Evolutionary conservation across 305 asterid species (phyloP), one percentile per base, ranked within the genome.

Genomic region (Fraxinus floribunda): DNA sequence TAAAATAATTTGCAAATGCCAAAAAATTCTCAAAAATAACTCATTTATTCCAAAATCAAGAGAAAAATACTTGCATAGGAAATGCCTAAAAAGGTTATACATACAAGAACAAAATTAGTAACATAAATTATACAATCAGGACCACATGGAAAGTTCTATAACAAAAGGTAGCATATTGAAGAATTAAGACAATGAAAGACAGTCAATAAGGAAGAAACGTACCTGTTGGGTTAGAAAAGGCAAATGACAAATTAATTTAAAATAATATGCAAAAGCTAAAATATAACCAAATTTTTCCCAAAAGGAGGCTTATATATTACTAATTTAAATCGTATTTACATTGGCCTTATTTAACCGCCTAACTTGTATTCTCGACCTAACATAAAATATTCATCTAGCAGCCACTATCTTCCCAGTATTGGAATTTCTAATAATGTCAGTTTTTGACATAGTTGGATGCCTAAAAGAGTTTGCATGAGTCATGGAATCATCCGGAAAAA

Each of bases 141-240:
- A 16, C 34, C 34, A 64, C 34, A 75, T 3, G 57, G 68, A 75
- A 78, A 26, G n/a, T 22, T 46, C 39, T 3, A 72, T 41, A 41
- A 52, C 22, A 52, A 52, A 52, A 52, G n/a, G 52, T 38, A 15
- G 74, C 77, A 60, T 15, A 57, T 77, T 66, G 26, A 81, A 39
- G 64, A 86, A 70, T 49, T 60, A 86, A 49, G 78, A 72, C 62
- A 77, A 16, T 1, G 30, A 22, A 44, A 41, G 75, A 13, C 44
- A n/a, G 70, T 74, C 79, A 73, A 15, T 34, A 44, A 3, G 49
- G 24, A 24, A 10, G 73, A 34, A 18, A 41, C 46, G 2, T 18
- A 39, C 38, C 55, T 38, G 55, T 20, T 20, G 20, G 49, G 20
- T 30, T 75, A 26, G 32, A 4, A 34, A 75, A 18, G 30, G 20